These are phyloP conservation scores for Fimicolochytrium jonesii DNA, from an alignment of 192 early-diverging fungal genomes.

Conservation along the genomic window DNA sequence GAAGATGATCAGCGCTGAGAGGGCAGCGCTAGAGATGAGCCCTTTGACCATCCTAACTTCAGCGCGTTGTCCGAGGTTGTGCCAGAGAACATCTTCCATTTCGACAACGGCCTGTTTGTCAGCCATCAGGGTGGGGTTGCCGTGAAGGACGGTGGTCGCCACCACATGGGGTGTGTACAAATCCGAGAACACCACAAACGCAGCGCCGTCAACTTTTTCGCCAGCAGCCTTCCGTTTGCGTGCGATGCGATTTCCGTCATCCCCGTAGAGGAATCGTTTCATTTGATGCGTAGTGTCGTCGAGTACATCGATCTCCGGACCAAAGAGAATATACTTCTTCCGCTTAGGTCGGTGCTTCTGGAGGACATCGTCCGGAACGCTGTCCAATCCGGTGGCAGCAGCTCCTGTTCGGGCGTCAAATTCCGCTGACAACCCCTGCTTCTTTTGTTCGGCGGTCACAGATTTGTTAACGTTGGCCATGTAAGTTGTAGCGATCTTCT, in stretches of 20 bases:
- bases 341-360: neutral
- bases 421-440: neutral
- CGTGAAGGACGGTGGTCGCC: slow-evolving; percentile 59
- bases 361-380: neutral
- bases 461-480: neutral
- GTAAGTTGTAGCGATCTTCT: slow-evolving; percentile 16
- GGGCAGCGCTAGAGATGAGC: slow-evolving; percentile 42
- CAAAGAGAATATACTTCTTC: neutral
- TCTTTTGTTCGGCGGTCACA: neutral
- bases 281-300: neutral
- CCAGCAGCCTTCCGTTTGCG: neutral
- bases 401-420: neutral
- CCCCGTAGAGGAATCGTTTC: no score
- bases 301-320: neutral
- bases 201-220: slow-evolving; percentile 44
- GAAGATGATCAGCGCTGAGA: slow-evolving; percentile 36
- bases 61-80: slow-evolving; percentile 59
- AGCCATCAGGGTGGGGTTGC: slow-evolving; percentile 54
- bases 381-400: neutral
- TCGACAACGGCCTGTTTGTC: slow-evolving; percentile 62
- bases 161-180: slow-evolving; percentile 75
- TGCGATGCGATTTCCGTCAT: neutral
- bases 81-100: slow-evolving; percentile 72
- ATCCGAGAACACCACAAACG: slow-evolving; percentile 70
- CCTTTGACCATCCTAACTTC: slow-evolving; percentile 49